A percentile compares a stretch with the other conserved stretches of the same genome.
These are phyloP conservation scores for Fusarium scirpi DNA, from an alignment of 2,329 filamentous ascomycete genomes.

Conservation along the genomic window DNA sequence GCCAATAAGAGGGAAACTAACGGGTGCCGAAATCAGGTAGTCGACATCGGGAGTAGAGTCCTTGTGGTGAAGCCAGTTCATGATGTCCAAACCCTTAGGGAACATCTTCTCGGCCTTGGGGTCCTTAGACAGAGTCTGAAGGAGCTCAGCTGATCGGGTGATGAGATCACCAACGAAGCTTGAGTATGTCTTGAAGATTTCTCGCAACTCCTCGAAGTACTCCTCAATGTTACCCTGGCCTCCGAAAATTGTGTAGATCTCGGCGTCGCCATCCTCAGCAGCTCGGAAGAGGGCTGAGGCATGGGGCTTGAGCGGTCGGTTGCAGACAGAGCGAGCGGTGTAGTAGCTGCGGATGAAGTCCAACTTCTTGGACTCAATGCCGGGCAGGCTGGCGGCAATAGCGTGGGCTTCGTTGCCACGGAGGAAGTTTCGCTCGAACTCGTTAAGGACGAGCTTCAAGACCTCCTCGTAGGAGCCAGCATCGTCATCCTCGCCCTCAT, in stretches of 20 bases:
- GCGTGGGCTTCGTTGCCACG: constrained; percentile 97
- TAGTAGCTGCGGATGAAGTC: constrained; percentile 93
- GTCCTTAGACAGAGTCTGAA: constrained; percentile 87
- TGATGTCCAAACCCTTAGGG: constrained; percentile 94
- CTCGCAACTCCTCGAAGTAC: constrained; percentile 97
- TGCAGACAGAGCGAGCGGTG: constrained; percentile 83
- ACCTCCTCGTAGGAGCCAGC: constrained; percentile 93
- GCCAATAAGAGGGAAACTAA: constrained; percentile 96
- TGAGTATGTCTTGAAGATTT: constrained; percentile 91
- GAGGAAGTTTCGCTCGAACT: constrained; percentile 96
- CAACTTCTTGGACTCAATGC: constrained; percentile 93
- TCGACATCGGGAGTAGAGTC: constrained; percentile 93
- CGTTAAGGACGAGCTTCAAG: constrained; percentile 89
- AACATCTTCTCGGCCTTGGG: constrained; percentile 94
- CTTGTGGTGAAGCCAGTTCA: constrained; percentile 90
- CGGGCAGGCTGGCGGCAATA: constrained; percentile 84
- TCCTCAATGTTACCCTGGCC: constrained; percentile 99
- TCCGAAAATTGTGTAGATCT: constrained; percentile 93
- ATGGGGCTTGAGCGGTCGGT: constrained; percentile 89
- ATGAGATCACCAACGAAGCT: constrained; percentile 91
- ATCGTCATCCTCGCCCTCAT: constrained; percentile 89
- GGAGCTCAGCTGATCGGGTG: constrained; percentile 81
- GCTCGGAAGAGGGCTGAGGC: constrained; percentile 93
- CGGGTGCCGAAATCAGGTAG: constrained; percentile 92
- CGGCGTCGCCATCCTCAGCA: constrained; percentile 83